Base-by-base conservation (phyloP, 1,284 basidiomycete species). In the Marasmius tenuissimus region DNA sequence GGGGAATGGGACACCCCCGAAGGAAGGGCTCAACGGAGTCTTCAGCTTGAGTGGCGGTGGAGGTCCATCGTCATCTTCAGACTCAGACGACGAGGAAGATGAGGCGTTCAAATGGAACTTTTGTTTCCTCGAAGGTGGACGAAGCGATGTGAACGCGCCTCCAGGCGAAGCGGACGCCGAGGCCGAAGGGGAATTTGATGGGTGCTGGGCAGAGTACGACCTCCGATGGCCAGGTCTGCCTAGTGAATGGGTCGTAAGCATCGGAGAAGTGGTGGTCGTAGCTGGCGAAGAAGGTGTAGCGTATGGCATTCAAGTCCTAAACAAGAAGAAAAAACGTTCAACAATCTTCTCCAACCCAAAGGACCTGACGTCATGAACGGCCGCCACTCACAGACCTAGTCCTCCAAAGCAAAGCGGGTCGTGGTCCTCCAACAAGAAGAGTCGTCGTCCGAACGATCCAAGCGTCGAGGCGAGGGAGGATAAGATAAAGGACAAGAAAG, bases 191-290 rank as follows among this genome's bases (percentile, higher is more conserved):
- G 50, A 10, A 52, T 18, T 11, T 4, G 51, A 10, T 16, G 71
- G 61, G 59, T 56, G 63, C 3, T 63, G 66, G 38, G 65, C 61
- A 14, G 75, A 73, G 65, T 74, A 78, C 12, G 76, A 73, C 40
- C 81, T 78, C 55, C 75, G 71, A 64, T 79, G 80, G 56, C 73
- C 70, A 7, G 74, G 69, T 40, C 78, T 70, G 49, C 76, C 76
- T 37, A 67, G 65, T 14, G 70, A 69, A 55, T 70, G 69, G 58
- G 66, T 61, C 55, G 70, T 68, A 57, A 68, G 71, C 37, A 68
- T 67, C 58, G 61, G 47, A 27, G 48, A 51, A 18, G 57, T 18
- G 42, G 57, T 55, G 11, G 64, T 67, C 50, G 68, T 64, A 39
- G 64, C 50, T 27, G 27, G 27, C 27, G 27, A 27, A 4, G 27